phyloP scores from a whole-genome alignment of 805 yeast species.

The Nakazawaea ambrosiae region DNA sequence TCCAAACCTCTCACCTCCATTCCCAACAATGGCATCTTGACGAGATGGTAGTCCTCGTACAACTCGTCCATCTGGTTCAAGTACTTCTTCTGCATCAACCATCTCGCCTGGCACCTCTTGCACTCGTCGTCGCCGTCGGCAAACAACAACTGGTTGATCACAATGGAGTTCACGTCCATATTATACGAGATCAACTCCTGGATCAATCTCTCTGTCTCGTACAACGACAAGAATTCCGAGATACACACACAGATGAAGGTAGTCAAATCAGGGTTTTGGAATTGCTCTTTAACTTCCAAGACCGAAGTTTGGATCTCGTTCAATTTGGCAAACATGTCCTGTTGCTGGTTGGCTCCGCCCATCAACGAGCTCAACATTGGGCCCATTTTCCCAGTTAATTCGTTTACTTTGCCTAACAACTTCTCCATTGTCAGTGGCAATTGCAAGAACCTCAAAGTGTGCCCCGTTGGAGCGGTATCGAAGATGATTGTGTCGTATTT shows the following conservation, averaged over 20 bases:
- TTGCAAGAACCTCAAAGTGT: constrained; percentile 89
- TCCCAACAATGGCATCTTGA: constrained; percentile 92
- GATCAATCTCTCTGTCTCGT: constrained; percentile 96
- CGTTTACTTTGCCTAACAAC: constrained; percentile 79
- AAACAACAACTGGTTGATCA: constrained; percentile 87
- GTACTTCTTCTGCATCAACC: constrained; percentile 94
- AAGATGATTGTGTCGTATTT: constrained; percentile 85
- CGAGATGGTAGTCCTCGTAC: constrained; percentile 94
- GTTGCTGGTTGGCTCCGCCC: constrained; percentile 44
- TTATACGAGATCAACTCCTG: constrained; percentile 93
- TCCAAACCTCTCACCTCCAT: constrained; percentile 91
- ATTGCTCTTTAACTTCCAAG: constrained; percentile 85
- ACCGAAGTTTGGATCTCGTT: constrained; percentile 77
- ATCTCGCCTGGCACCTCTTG: constrained; percentile 85
- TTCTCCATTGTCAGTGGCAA: constrained; percentile 90
- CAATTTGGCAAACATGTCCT: constrained; percentile 72
- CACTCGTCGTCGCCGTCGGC: constrained; percentile 76
- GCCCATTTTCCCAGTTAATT: constrained; percentile 79
- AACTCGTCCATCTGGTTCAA: constrained; percentile 92
- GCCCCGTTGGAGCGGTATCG: constrained; percentile 99
- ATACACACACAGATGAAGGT: constrained; percentile 96
- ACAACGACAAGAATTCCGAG: constrained; percentile 90
- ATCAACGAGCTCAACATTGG: constrained; percentile 80
- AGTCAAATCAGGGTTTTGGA: constrained; percentile 92
- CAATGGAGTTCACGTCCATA: constrained; percentile 95